Evolutionary conservation across 768 basidiomycete species (phyloP).

Genomic region (Lactarius vividus): DNA sequence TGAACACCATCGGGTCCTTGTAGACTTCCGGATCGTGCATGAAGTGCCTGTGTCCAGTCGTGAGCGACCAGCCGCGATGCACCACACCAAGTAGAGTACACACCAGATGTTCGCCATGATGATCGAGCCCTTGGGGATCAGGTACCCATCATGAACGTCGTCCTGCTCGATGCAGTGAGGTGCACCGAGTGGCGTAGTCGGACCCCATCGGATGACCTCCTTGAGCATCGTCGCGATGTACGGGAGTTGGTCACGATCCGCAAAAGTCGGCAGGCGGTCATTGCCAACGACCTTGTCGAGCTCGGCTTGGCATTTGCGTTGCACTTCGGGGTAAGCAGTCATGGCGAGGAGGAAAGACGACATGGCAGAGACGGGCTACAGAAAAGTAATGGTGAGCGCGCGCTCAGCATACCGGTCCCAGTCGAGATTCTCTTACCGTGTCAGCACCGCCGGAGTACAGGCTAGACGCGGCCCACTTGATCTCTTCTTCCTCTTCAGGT

Average conservation of each 20-base stretch:
- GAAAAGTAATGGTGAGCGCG: neutral
- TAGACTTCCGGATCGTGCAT: too few relatives aligned
- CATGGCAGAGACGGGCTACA: conserved; percentile 31
- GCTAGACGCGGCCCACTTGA: conserved; percentile 31
- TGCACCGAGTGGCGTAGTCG: conserved; percentile 30
- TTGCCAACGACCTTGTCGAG: conserved; percentile 30
- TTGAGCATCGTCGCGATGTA: conserved; percentile 27
- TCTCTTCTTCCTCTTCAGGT: conserved; percentile 23
- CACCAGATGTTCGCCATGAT: too few relatives aligned
- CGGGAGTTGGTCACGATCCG: conserved; percentile 28
- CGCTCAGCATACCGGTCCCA: neutral
- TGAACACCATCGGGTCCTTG: too few relatives aligned
- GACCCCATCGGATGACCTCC: conserved; percentile 32
- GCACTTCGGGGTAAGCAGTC: conserved; percentile 31
- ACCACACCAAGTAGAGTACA: too few relatives aligned
- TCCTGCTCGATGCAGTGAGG: conserved; percentile 39
- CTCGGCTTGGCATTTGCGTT: conserved; percentile 30
- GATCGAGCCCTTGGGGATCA: conserved; percentile 3
- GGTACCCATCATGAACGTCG: conserved; percentile 39
- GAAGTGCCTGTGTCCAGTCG: too few relatives aligned
- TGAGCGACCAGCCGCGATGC: too few relatives aligned
- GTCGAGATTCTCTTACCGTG: conserved; percentile 20
- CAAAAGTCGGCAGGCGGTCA: conserved; percentile 26
- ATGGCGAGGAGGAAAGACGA: conserved; percentile 33
- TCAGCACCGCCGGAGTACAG: conserved; percentile 31